Evolutionary conservation across 495 filamentous ascomycete species (phyloP).

Genomic region (Neurospora sp.): DNA sequence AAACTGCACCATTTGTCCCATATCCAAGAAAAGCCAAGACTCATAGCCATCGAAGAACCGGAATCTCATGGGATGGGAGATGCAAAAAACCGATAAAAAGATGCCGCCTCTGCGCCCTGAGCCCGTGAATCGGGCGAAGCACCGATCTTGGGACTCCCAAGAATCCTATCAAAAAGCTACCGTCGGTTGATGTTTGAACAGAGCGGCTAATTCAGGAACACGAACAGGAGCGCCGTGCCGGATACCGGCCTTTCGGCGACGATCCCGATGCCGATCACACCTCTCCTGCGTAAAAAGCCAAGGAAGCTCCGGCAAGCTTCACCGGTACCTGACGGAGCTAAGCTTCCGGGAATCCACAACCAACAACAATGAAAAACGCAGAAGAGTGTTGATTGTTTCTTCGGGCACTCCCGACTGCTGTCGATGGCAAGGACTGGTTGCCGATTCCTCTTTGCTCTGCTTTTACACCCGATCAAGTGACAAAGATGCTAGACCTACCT

Average conservation of each 20-base stretch:
- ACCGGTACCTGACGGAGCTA: neutral
- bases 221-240: neutral
- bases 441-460: neutral
- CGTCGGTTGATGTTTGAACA: neutral
- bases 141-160: neutral
- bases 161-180: neutral
- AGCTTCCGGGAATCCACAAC: neutral
- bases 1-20: neutral
- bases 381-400: neutral
- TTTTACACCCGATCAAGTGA: neutral
- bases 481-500: too few species aligned
- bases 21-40: neutral
- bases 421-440: neutral
- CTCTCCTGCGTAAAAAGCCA: neutral
- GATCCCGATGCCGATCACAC: neutral
- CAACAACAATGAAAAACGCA: neutral
- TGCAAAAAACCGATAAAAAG: neutral
- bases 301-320: neutral
- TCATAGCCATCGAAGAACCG: neutral
- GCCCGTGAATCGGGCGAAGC: neutral
- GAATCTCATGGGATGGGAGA: neutral
- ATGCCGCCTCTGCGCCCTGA: neutral
- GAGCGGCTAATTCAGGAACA: neutral
- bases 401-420: neutral
- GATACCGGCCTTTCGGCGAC: neutral